Evolutionary conservation across 1,139 yeast species (phyloP), one percentile per base, ranked within the genome.

Genomic region (Pichia sp.): DNA sequence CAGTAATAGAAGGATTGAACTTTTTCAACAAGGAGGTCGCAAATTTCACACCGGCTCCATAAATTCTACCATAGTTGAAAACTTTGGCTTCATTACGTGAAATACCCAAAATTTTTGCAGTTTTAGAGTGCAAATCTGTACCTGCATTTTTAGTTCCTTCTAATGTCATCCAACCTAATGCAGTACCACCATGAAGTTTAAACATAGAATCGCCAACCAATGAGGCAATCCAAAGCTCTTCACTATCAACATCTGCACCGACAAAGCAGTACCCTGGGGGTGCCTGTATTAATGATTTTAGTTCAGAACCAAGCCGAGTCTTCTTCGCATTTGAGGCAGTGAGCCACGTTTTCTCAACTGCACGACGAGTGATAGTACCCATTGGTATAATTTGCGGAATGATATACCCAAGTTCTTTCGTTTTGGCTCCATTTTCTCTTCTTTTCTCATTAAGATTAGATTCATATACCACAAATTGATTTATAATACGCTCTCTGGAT

Each of bases 201-300:
- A 91, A 85, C 42, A 81, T 75, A 0, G 97, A 80, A 60, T 93
- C 99, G 2, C 98, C 97, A 37, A 91, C 79, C 31, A 93, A 67
- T 22, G 96, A 84, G 0, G 98, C 98, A 52, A 93, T 91, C 99
- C 99, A 93, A 38, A 93, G 69, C 57, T 93, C 99, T 59, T 93
- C 98, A 32, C 96, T 85, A 62, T 93, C 99, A 5, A 93, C 99
- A 67, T 93, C 95, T 1, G 99, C 99, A 6, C 98, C 99, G 10
- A 93, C 95, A 64, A 93, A 84, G 35, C 77, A 76, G 58, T 88
- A 91, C 0, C 97, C 97, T 3, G 73, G 66, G 0, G 99, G 99
- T 0, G 97, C 96, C 46, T 72, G 68, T 6, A 93, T 68, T 67
- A 86, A 77, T 0, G 96, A 78, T 60, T 93, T 93, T 46, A 91